These are phyloP conservation scores for Trichoderma arundinaceum DNA, from an alignment of 2,329 filamentous ascomycete species.

Conservation along the genomic window DNA sequence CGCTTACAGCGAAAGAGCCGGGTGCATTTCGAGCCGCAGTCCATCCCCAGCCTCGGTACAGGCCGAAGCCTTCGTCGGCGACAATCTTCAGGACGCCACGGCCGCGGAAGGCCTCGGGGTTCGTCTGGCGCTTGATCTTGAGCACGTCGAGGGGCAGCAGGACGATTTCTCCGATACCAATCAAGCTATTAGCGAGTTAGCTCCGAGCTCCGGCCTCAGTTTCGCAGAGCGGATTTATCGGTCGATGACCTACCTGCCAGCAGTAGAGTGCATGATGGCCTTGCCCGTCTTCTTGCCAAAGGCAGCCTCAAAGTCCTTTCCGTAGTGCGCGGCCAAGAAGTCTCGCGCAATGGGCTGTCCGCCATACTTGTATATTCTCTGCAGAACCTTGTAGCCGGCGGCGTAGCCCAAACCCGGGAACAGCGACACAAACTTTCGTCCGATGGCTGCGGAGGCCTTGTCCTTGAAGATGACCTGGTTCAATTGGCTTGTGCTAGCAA, in stretches of 20 bases:
- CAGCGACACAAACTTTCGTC: constrained; percentile 87
- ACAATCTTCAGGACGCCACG: constrained; percentile 90
- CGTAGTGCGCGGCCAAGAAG: constrained; percentile 80
- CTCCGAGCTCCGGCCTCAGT: not conserved
- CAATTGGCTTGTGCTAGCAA: constrained; percentile 61
- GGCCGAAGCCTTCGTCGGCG: constrained; percentile 88
- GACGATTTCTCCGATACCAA: constrained; percentile 96
- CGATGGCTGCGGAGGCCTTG: constrained; percentile 72
- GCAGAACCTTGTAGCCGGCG: constrained; percentile 95
- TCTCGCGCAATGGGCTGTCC: constrained; percentile 95
- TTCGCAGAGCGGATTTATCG: not conserved
- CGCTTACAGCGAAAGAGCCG: constrained; percentile 87
- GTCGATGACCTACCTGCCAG: constrained; percentile 69
- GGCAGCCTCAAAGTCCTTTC: constrained; percentile 79
- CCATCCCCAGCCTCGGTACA: constrained; percentile 98
- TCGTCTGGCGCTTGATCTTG: constrained; percentile 99
- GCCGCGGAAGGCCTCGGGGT: constrained; percentile 96
- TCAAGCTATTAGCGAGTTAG: constrained; percentile 62
- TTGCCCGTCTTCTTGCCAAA: constrained; percentile 98
- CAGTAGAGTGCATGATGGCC: constrained; percentile 96
- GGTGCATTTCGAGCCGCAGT: constrained; percentile 96
- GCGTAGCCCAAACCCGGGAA: constrained; percentile 98
- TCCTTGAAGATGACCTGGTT: constrained; percentile 96
- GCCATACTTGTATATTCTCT: constrained; percentile 98
- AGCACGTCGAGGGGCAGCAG: constrained; percentile 93